phyloP scores from a whole-genome alignment of 768 basidiomycete species.

The Lentinula aciculospora region DNA sequence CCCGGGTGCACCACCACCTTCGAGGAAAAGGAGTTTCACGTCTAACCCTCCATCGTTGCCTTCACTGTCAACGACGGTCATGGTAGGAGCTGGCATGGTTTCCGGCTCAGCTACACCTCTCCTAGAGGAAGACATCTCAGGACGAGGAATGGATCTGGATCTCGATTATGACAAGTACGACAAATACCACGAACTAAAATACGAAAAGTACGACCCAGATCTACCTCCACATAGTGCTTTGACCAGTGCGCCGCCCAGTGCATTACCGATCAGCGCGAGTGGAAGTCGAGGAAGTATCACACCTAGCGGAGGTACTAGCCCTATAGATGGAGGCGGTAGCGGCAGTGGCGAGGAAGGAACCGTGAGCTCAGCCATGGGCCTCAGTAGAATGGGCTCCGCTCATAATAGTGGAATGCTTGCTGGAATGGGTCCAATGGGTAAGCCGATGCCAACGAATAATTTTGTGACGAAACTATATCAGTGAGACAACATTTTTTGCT shows the following conservation, averaged over 20 bases:
- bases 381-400: constrained; percentile 2
- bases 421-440: constrained; percentile 56
- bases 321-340: constrained; percentile 7
- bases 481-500: constrained; percentile 34
- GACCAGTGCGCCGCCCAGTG: background rate
- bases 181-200: background rate
- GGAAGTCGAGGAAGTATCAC: constrained; percentile 2
- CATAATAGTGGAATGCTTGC: constrained; percentile 23
- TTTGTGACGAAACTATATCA: constrained; percentile 88
- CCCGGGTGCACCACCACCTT: background rate
- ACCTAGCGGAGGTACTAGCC: constrained; percentile 6
- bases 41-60: constrained; percentile 7
- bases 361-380: background rate
- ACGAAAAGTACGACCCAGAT: constrained; percentile 6
- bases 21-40: constrained; percentile 3
- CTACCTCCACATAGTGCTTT: background rate
- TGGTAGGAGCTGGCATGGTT: background rate
- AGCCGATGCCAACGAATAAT: constrained; percentile 70
- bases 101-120: constrained; percentile 2
- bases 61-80: constrained; percentile 1
- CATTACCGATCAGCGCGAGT: background rate
- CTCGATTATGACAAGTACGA: constrained; percentile 1
- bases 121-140: constrained; percentile 5
- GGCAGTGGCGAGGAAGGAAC: constrained; percentile 4
- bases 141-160: background rate